A percentile compares a stretch with the other conserved stretches of the same genome.
phyloP scores from a whole-genome alignment of 345 rosid genomes.

The Salix exigua region DNA sequence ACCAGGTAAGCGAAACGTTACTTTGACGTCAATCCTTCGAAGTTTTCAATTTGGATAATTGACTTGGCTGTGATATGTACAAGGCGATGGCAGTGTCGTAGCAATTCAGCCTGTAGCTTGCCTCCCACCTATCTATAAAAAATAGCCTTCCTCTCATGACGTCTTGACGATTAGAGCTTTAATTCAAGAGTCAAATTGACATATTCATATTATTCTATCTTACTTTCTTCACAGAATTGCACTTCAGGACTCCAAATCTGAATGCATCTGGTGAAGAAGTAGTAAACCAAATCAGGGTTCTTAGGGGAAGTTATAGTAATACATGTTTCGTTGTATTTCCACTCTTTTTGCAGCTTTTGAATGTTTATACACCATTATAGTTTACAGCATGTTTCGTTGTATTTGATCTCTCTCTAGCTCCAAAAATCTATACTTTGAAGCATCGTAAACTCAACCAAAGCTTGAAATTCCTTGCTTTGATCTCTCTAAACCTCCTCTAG shows the following conservation, averaged over 20 bases:
- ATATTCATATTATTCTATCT: background rate
- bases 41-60: background rate
- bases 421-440: no score
- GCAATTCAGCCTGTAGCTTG: background rate
- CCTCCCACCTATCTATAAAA: background rate
- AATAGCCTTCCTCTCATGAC: background rate
- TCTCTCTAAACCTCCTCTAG: no score
- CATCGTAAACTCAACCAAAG: no score
- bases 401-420: no score
- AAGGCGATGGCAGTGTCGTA: background rate
- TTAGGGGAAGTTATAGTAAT: background rate
- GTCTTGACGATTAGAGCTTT: background rate
- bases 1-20: constrained; percentile 57
- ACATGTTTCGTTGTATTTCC: background rate
- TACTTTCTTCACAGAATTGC: background rate
- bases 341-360: constrained; percentile 55
- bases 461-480: no score
- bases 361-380: constrained; percentile 38
- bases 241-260: background rate
- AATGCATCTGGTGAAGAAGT: background rate
- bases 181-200: background rate
- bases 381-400: no score
- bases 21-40: background rate
- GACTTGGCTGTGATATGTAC: background rate
- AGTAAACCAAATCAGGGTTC: background rate